Percentiles rank a stretch among this genome's conserved stretches.
These are phyloP conservation scores for Juglanconis oblonga DNA, from an alignment of 2,329 filamentous ascomycete species.

Conservation along the genomic window DNA sequence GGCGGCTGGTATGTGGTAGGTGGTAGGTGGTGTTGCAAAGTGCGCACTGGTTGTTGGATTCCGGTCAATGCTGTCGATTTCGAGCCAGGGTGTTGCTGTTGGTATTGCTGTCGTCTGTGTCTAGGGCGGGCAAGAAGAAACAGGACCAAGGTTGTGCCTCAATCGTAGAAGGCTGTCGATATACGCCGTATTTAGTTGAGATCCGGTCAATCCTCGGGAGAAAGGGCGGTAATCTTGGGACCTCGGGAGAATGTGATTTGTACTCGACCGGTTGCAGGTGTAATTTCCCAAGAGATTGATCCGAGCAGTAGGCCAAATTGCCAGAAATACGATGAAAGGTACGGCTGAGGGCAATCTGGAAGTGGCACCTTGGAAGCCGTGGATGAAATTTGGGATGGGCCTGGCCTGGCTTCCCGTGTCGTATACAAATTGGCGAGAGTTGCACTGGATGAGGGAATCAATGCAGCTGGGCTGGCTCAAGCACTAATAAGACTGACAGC, in stretches of 20 bases:
- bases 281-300: constrained; percentile 6
- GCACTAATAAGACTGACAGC: background rate
- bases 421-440: background rate
- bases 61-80: background rate
- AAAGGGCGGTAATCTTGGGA: background rate
- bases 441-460: background rate
- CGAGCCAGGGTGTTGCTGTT: background rate
- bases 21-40: background rate
- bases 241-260: background rate
- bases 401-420: background rate
- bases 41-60: background rate
- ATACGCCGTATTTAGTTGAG: background rate
- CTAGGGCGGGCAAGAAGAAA: background rate
- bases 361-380: background rate
- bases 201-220: background rate
- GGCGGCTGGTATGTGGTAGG: background rate
- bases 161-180: background rate
- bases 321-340: background rate
- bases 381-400: too few species aligned
- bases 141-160: background rate
- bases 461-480: background rate
- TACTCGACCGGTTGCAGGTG: background rate
- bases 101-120: too few species aligned
- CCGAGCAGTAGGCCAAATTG: background rate
- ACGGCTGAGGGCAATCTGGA: background rate